phyloP scores from a whole-genome alignment of 805 yeast species.

The Suhomyces vadensis region DNA sequence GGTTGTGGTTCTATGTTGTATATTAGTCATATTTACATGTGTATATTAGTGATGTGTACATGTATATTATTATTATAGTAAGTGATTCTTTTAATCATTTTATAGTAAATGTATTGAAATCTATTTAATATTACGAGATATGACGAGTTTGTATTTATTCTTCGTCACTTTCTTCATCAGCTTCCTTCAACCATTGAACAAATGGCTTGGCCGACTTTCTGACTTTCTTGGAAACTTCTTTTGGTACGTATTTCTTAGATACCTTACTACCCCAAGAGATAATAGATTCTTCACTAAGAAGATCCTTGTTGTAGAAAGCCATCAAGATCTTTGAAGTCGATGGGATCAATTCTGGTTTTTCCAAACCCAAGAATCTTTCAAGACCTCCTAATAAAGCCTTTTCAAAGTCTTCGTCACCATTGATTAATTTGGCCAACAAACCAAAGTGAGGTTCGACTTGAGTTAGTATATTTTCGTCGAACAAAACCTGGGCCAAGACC shows the following conservation, averaged over 20 bases:
- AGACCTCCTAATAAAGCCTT: slow-evolving; percentile 92
- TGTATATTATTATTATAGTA: not conserved
- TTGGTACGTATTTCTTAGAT: slow-evolving; percentile 90
- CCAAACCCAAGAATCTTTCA: slow-evolving; percentile 87
- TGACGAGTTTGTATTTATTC: slow-evolving; percentile 37
- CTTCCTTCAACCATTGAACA: slow-evolving; percentile 91
- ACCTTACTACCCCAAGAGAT: slow-evolving; percentile 86
- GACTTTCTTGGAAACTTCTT: slow-evolving; percentile 88
- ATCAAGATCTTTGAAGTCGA: slow-evolving; percentile 79
- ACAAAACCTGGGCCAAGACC: slow-evolving; percentile 88
- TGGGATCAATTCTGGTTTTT: slow-evolving; percentile 67
- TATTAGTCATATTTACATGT: not conserved
- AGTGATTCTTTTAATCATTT: no score
- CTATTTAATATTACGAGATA: not conserved
- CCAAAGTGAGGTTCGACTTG: slow-evolving; percentile 81
- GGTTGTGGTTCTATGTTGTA: no score
- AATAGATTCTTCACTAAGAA: slow-evolving; percentile 80
- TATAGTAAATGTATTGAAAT: slow-evolving; percentile 2
- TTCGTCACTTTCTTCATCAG: slow-evolving; percentile 78
- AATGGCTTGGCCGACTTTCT: slow-evolving; percentile 96
- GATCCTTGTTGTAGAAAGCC: slow-evolving; percentile 78
- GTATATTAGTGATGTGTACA: not conserved
- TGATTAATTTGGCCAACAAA: slow-evolving; percentile 73
- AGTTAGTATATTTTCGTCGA: slow-evolving; percentile 70
- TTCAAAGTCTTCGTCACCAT: slow-evolving; percentile 64